Evolutionary conservation across 768 basidiomycete species (phyloP).

Genomic region (Termitomyces sp.): DNA sequence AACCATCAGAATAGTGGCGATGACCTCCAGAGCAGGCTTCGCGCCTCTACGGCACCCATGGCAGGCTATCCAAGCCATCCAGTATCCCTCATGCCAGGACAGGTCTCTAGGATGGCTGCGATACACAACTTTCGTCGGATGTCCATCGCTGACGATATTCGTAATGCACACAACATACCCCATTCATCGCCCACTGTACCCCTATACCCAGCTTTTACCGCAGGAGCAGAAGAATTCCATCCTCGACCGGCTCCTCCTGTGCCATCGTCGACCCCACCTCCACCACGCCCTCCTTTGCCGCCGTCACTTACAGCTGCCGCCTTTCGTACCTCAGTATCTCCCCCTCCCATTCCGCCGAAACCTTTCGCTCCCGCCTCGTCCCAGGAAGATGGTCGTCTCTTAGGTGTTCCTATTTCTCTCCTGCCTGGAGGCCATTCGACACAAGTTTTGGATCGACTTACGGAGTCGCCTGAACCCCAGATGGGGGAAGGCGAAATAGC

Average conservation of each 20-base stretch:
- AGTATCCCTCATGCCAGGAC: slow-evolving; percentile 15
- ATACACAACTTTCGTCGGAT: slow-evolving; percentile 18
- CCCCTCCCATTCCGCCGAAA: slow-evolving; percentile 37
- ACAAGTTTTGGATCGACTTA: background rate
- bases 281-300: slow-evolving; percentile 22
- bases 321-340: slow-evolving; percentile 14
- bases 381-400: background rate
- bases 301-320: slow-evolving; percentile 1
- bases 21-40: slow-evolving; percentile 5
- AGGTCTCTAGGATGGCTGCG: slow-evolving; percentile 15
- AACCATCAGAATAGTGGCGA: background rate
- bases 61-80: slow-evolving; percentile 16
- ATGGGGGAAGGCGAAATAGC: slow-evolving; percentile 38
- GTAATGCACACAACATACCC: slow-evolving; percentile 7
- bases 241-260: slow-evolving; percentile 20
- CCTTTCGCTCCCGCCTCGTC: slow-evolving; percentile 15
- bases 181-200: slow-evolving; percentile 18
- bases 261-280: slow-evolving; percentile 11
- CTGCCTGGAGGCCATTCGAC: slow-evolving; percentile 1
- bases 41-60: slow-evolving; percentile 17
- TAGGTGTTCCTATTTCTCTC: background rate
- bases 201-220: slow-evolving; percentile 27
- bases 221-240: slow-evolving; percentile 22
- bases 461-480: slow-evolving; percentile 13
- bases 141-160: slow-evolving; percentile 13